Conservation (phyloP, 371 early-diverging fungal species). For the Nematocida parisii region DNA sequence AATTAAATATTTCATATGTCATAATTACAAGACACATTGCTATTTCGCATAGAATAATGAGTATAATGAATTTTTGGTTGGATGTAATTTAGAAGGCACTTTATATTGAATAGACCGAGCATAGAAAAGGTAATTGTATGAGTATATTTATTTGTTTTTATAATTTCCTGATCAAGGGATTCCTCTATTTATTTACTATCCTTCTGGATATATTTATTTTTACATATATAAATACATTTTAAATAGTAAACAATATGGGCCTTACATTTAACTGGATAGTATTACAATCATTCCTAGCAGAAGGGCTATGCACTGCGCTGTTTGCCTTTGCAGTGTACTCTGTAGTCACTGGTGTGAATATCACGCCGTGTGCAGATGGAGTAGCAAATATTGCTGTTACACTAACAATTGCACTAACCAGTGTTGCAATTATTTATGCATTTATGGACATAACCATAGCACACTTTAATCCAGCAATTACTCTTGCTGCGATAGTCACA, state of each 20-base stretch:
- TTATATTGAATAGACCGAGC: too few species aligned
- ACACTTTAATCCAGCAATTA: conserved; percentile 74
- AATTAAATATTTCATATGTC: too few species aligned
- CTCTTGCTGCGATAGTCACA: conserved; percentile 73
- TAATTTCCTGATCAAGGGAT: neutral
- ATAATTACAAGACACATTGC: too few species aligned
- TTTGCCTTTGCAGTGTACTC: conserved; percentile 69
- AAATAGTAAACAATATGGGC: conserved; percentile 41
- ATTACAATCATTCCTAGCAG: conserved; percentile 61
- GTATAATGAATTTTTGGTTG: too few species aligned
- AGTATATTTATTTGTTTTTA: neutral
- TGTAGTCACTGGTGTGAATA: conserved; percentile 58
- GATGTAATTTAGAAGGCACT: too few species aligned
- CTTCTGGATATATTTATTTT: neutral
- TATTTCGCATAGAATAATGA: too few species aligned
- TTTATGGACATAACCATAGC: conserved; percentile 75
- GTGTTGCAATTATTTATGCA: conserved; percentile 74
- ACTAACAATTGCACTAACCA: conserved; percentile 72
- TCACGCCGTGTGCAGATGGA: conserved; percentile 18
- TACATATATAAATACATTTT: conserved; percentile 12
- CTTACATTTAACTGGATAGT: conserved; percentile 58
- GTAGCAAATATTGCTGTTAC: conserved; percentile 71
- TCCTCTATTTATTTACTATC: conserved; percentile 14
- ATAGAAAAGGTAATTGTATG: too few species aligned
- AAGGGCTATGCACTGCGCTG: conserved; percentile 63